phyloP scores from a whole-genome alignment of 1,284 basidiomycete genomes.

The Rhodotorula sp. region DNA sequence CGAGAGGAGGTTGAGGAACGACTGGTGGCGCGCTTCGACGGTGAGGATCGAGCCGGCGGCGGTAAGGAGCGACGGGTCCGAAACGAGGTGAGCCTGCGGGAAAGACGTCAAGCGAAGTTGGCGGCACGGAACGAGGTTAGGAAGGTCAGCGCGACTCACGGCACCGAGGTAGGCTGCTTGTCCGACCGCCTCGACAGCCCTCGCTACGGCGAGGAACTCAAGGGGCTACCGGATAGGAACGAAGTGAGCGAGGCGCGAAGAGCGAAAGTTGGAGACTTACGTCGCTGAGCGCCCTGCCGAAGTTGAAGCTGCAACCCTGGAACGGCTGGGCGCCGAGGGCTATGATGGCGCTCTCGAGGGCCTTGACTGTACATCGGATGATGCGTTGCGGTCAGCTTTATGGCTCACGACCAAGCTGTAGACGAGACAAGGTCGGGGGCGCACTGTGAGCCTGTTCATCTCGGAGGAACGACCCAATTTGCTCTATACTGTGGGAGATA shows the following conservation, averaged over 20 bases:
- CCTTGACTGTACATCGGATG: conserved; percentile 51
- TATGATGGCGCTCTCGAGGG: conserved; percentile 46
- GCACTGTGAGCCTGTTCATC: conserved; percentile 46
- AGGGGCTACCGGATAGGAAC: conserved; percentile 34
- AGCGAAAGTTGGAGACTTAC: conserved; percentile 48
- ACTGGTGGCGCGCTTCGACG: conserved; percentile 66
- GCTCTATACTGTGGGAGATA: conserved; percentile 52
- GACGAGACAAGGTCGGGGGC: not conserved
- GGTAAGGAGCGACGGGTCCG: conserved; percentile 63
- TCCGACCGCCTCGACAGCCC: conserved; percentile 74
- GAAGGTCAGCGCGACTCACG: conserved; percentile 1
- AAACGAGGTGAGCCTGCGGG: conserved; percentile 16
- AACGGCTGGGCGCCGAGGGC: conserved; percentile 60
- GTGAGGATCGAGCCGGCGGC: conserved; percentile 75
- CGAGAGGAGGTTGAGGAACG: conserved; percentile 67
- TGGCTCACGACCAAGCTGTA: not conserved
- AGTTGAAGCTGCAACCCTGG: conserved; percentile 66
- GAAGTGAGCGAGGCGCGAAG: not conserved
- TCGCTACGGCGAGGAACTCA: conserved; percentile 71
- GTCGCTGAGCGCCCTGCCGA: conserved; percentile 63
- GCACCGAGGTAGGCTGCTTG: conserved; percentile 67
- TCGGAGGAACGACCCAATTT: conserved; percentile 52
- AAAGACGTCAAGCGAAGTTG: not conserved
- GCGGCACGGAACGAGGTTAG: not conserved
- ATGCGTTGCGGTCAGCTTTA: conserved; percentile 47